Conservation (phyloP, 2,329 filamentous ascomycete genomes). For the Westerdykella sp. region DNA sequence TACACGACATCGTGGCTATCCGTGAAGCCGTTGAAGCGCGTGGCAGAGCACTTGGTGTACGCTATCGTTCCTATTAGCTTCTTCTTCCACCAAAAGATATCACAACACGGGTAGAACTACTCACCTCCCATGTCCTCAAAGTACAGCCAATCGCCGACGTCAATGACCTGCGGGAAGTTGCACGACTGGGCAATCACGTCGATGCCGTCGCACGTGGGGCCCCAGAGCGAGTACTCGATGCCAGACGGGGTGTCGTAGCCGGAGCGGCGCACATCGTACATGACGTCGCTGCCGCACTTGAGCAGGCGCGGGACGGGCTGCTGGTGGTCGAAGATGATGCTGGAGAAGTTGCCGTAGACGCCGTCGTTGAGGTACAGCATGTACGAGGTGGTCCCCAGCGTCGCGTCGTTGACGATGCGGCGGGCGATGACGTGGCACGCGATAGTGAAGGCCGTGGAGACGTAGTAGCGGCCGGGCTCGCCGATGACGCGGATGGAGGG, state of each 20-base stretch:
- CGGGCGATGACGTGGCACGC: conserved; percentile 95
- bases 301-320: conserved; percentile 79
- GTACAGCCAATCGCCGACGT: conserved; percentile 96
- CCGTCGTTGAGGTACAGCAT: conserved; percentile 99
- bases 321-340: conserved; percentile 99
- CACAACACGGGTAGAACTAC: conserved; percentile 2
- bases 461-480: conserved; percentile 95
- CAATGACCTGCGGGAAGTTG: conserved; percentile 67
- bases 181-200: conserved; percentile 85
- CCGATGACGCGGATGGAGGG: conserved; percentile 79
- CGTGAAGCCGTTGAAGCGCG: conserved; percentile 94
- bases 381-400: conserved; percentile 63
- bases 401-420: conserved; percentile 73
- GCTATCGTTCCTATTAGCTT: conserved; percentile 42
- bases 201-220: conserved; percentile 95
- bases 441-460: conserved; percentile 85
- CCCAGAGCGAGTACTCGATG: conserved; percentile 94
- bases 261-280: conserved; percentile 45
- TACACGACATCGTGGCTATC: conserved; percentile 91
- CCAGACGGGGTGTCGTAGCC: conserved; percentile 44
- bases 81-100: background rate
- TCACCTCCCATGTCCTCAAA: conserved; percentile 86
- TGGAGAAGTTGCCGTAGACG: conserved; percentile 96
- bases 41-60: conserved; percentile 97
- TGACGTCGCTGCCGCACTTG: conserved; percentile 52